A percentile compares a stretch with the other conserved stretches of the same genome.
These are phyloP conservation scores for Planoprotostelium fungivorum DNA, from an alignment of 78 protist genomes.

Conservation along the genomic window DNA sequence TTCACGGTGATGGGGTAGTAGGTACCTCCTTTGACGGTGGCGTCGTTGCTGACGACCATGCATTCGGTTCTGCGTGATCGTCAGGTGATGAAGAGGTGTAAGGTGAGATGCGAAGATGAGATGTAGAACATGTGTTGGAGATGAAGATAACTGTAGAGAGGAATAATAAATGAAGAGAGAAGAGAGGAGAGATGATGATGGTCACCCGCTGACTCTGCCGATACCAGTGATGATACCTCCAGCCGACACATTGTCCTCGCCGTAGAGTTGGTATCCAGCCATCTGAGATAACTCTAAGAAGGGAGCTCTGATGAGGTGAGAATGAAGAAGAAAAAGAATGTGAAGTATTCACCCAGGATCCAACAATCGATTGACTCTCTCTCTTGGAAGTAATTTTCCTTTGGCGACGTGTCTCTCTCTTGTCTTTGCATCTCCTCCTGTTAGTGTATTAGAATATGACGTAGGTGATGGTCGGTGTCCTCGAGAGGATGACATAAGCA, in stretches of 20 bases:
- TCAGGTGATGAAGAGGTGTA: too few species aligned
- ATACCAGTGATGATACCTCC: conserved; percentile 94
- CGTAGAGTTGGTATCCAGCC: conserved; percentile 86
- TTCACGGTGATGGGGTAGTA: conserved; percentile 96
- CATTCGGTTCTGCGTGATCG: conserved; percentile 35
- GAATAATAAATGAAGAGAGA: not conserved
- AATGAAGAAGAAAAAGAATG: not conserved
- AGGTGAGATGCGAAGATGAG: not conserved
- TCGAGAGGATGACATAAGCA: not conserved
- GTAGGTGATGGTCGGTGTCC: not conserved
- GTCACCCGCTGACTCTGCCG: conserved; percentile 77
- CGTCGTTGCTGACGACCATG: conserved; percentile 95
- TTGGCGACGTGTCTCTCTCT: conserved; percentile 51
- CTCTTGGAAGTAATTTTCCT: conserved; percentile 86
- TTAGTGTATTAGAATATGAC: not conserved
- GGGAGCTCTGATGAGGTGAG: conserved; percentile 52
- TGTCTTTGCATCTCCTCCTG: conserved; percentile 66
- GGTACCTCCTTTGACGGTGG: conserved; percentile 98
- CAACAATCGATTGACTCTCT: conserved; percentile 73
- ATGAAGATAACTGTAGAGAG: not conserved
- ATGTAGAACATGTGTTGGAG: not conserved
- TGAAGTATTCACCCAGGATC: conserved; percentile 67
- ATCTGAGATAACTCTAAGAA: conserved; percentile 91
- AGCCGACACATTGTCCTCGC: conserved; percentile 68
- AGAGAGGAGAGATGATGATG: not conserved